A percentile compares a stretch with the other conserved stretches of the same genome.
Conservation (phyloP, 768 basidiomycete species). For the Harrya chromipes region DNA sequence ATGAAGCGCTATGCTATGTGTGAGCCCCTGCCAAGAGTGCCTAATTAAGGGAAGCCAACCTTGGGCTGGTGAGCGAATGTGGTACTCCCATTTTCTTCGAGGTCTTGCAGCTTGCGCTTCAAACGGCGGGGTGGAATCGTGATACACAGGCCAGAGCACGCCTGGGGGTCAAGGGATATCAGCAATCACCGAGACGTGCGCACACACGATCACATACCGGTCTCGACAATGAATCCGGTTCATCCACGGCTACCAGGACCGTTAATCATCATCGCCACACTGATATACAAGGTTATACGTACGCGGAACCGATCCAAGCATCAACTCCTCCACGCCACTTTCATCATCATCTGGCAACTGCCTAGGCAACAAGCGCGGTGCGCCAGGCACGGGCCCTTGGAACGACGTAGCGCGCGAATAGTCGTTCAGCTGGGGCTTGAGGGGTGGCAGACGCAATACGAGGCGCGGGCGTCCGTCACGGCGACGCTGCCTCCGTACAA, state of each 20-base stretch:
- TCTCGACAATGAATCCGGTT: conserved; percentile 4
- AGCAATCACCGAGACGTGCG: not conserved
- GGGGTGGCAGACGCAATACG: conserved; percentile 11
- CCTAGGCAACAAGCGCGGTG: conserved; percentile 24
- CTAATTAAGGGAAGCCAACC: conserved; percentile 4
- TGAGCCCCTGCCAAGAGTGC: not conserved
- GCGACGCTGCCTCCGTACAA: not conserved
- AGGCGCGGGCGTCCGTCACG: conserved; percentile 2
- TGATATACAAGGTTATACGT: not conserved
- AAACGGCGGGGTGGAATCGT: conserved; percentile 17
- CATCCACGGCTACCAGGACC: conserved; percentile 11
- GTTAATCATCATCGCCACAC: not conserved
- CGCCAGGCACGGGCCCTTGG: conserved; percentile 12
- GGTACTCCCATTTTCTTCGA: conserved; percentile 1
- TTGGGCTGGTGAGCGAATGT: conserved; percentile 14
- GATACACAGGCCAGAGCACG: conserved; percentile 24
- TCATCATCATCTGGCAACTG: conserved; percentile 28
- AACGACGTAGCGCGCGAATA: not conserved
- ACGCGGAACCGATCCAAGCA: conserved; percentile 11
- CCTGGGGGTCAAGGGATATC: conserved; percentile 4
- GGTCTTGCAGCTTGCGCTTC: conserved; percentile 25
- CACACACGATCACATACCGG: conserved; percentile 16
- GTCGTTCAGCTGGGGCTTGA: conserved; percentile 4
- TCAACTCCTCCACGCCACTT: conserved; percentile 15
- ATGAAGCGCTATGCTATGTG: conserved; percentile 12